phyloP scores from a whole-genome alignment of 169 alveolate species.

The Plasmodium vivax region DNA sequence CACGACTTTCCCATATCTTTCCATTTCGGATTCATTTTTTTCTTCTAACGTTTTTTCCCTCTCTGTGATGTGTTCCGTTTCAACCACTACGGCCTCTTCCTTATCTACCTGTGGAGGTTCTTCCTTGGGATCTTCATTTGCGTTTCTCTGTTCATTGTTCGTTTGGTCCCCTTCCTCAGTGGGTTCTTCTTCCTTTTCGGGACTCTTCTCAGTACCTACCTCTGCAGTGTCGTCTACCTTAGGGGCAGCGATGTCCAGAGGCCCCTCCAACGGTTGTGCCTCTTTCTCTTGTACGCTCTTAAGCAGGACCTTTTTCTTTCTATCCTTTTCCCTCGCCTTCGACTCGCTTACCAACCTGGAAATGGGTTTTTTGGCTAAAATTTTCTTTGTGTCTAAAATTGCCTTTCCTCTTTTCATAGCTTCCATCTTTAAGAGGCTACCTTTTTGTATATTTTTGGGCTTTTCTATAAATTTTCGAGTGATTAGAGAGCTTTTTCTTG shows the following conservation, averaged over 20 bases:
- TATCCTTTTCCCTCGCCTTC: conserved; percentile 41
- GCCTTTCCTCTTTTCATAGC: conserved; percentile 12
- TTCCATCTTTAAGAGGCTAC: conserved; percentile 19
- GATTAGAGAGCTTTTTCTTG: background rate
- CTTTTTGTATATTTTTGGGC: conserved; percentile 24
- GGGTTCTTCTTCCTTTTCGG: background rate
- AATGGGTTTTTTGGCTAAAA: conserved; percentile 32
- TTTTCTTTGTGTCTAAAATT: conserved; percentile 28
- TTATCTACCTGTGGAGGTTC: conserved; percentile 2
- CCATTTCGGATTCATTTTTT: conserved; percentile 6
- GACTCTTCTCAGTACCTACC: background rate
- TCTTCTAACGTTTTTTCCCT: conserved; percentile 24
- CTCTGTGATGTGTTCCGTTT: background rate
- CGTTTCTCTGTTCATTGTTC: conserved; percentile 8
- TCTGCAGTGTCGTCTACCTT: conserved; percentile 6
- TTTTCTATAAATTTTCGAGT: conserved; percentile 13
- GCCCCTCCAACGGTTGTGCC: background rate
- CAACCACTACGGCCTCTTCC: background rate
- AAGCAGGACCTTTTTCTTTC: conserved; percentile 32
- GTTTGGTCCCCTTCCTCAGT: background rate
- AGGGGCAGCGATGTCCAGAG: background rate
- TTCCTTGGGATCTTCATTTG: conserved; percentile 10
- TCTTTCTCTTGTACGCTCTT: conserved; percentile 17
- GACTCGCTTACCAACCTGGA: conserved; percentile 14
- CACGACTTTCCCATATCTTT: background rate